Percentiles rank a stretch among this genome's conserved stretches.
Evolutionary conservation across 441 rosid species (phyloP).

Genomic region (Syzygium syzygioides): DNA sequence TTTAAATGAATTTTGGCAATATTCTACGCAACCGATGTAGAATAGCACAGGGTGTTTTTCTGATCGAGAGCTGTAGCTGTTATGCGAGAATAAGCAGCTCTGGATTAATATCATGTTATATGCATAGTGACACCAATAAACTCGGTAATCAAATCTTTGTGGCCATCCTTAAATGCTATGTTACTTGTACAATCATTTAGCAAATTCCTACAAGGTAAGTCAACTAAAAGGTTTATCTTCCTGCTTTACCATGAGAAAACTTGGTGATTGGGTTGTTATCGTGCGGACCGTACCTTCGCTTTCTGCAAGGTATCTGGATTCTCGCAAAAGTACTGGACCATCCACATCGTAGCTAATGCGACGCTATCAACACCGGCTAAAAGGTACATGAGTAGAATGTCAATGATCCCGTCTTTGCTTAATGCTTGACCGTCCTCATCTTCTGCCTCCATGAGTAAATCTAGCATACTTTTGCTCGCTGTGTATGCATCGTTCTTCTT

Average conservation of each 20-base stretch:
- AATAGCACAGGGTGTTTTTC: background rate
- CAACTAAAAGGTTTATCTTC: background rate
- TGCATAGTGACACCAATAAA: background rate
- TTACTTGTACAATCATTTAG: background rate
- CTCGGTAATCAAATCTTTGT: background rate
- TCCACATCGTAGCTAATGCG: background rate
- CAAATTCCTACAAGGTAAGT: background rate
- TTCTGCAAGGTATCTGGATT: background rate
- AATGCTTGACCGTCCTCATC: background rate
- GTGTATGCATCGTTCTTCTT: background rate
- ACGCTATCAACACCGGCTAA: background rate
- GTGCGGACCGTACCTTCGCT: background rate
- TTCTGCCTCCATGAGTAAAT: background rate
- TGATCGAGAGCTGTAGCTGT: background rate
- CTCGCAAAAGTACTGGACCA: background rate
- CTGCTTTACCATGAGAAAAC: background rate
- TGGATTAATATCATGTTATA: background rate
- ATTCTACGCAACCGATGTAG: background rate
- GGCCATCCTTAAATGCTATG: background rate
- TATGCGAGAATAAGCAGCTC: background rate
- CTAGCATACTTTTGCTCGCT: background rate
- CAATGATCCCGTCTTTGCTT: background rate
- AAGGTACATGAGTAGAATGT: background rate
- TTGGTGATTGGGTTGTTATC: background rate
- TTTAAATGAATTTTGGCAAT: background rate